Evolutionary conservation across 2,329 filamentous ascomycete genomes (phyloP).

Genomic region (Apiospora marii): DNA sequence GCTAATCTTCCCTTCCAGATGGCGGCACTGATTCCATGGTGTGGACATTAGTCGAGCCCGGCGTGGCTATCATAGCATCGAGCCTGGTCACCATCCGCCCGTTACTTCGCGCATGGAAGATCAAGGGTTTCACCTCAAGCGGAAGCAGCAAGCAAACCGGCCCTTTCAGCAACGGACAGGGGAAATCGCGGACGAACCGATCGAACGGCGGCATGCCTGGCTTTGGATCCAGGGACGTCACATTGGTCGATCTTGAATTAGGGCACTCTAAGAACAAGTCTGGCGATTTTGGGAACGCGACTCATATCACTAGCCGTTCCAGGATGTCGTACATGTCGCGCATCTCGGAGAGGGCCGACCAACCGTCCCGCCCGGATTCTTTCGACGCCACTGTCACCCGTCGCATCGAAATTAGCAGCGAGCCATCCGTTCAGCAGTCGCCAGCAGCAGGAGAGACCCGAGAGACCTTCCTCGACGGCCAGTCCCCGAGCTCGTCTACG

Average conservation of each 20-base stretch:
- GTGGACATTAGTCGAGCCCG: constrained; percentile 65
- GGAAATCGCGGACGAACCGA: constrained; percentile 42
- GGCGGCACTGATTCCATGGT: constrained; percentile 60
- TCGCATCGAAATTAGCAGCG: constrained; percentile 27
- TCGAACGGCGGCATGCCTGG: constrained; percentile 42
- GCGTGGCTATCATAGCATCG: constrained; percentile 61
- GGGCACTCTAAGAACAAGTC: constrained; percentile 29
- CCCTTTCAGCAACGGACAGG: constrained; percentile 34
- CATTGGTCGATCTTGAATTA: constrained; percentile 46
- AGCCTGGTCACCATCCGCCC: constrained; percentile 63
- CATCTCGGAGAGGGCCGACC: constrained; percentile 22
- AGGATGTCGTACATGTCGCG: constrained; percentile 21
- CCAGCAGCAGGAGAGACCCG: constrained; percentile 38
- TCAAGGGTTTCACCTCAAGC: constrained; percentile 56
- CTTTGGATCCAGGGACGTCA: constrained; percentile 47
- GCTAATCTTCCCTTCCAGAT: constrained; percentile 40
- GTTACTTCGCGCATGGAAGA: constrained; percentile 56
- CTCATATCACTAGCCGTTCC: neutral
- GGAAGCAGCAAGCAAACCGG: constrained; percentile 44
- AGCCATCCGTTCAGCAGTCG: constrained; percentile 27
- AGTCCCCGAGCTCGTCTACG: neutral
- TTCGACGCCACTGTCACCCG: constrained; percentile 6
- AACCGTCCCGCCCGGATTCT: neutral
- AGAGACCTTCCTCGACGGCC: constrained; percentile 21
- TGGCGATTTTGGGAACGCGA: constrained; percentile 22